Evolutionary conservation across 352 stramenopile genomes (phyloP), one percentile per base, ranked within the genome.

Genomic region (Phytopythium vexans): DNA sequence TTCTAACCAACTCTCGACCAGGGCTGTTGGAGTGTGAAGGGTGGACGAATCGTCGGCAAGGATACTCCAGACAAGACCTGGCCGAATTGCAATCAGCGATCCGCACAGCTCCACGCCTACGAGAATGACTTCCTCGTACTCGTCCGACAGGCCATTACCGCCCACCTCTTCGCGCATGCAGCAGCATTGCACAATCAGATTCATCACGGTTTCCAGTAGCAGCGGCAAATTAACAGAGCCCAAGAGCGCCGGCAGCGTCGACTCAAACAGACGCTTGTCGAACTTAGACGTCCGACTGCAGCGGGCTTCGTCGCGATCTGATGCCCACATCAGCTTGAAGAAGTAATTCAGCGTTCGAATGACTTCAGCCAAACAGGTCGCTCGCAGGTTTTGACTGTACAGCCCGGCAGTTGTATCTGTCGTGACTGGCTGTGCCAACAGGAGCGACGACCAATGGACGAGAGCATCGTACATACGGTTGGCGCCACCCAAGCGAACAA

Each of bases 401-500:
- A 72, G 32, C 21, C 48, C 58, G 8, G 41, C 41, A 27, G 57
- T 34, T 2, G 52, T 62, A 3, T 49, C 41, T 49, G 27, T 11
- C 14, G 10, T 32, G 14, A 8, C 11, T 42, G 21, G 31, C 10
- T 7, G 9, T 27, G 32, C 44, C 0, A 47, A 15, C 12, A 27
- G 48, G 37, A 27, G 21, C 21, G 21, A 27, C 21, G 21, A 27
- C 67, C 66, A 79, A 12, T 59, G 49, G 6, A 79, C 33, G 8
- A 87, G 47, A 8, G 47, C 66, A 16, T 70, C 54, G 41, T 74
- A 74, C 10, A 94, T 41, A 56, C 89, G 68, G 5, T 42, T 56
- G 0, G 58, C 53, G 8, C 83, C 83, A 15, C 79, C 81, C 8
- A 92, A 56, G 8, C 81, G 77, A 14, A 89, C 66, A 51, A 94